Conservation (phyloP, 148 eudicot genomes). For the Rhododendron vialii region DNA sequence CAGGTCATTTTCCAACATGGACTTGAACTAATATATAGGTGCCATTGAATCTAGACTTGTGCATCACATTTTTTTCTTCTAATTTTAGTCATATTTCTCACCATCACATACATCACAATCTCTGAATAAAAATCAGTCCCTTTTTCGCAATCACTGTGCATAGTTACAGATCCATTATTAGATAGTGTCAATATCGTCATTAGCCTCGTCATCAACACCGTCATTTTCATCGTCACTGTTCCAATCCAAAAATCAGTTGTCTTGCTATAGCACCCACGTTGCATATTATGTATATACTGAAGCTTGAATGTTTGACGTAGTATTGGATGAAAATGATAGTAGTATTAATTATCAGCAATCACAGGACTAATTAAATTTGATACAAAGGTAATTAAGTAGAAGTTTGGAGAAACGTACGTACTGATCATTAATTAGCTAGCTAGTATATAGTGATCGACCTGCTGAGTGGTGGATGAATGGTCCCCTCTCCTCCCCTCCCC, state of each 20-base stretch:
- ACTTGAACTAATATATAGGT: not conserved
- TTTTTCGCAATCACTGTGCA: not conserved
- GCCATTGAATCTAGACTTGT: conserved; percentile 13
- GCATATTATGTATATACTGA: not conserved
- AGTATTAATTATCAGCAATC: not conserved
- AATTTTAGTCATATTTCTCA: not conserved
- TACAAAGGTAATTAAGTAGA: not conserved
- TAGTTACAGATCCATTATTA: not conserved
- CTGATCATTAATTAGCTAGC: not conserved
- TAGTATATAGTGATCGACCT: not conserved
- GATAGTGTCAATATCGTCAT: not conserved
- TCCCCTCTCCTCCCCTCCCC: conserved; percentile 26
- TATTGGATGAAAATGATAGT: not conserved
- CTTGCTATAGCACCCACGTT: not conserved
- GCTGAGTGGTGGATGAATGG: conserved; percentile 15
- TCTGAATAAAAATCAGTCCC: not conserved
- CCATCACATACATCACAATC: not conserved
- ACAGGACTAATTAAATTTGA: not conserved
- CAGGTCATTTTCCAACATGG: not conserved
- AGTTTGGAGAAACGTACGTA: not conserved
- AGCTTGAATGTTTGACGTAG: not conserved
- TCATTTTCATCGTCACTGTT: not conserved
- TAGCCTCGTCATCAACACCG: not conserved
- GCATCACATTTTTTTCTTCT: not conserved
- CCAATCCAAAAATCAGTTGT: not conserved